Evolutionary conservation across 2,329 filamentous ascomycete genomes (phyloP).

Genomic region (Botrytis hyacinthi): DNA sequence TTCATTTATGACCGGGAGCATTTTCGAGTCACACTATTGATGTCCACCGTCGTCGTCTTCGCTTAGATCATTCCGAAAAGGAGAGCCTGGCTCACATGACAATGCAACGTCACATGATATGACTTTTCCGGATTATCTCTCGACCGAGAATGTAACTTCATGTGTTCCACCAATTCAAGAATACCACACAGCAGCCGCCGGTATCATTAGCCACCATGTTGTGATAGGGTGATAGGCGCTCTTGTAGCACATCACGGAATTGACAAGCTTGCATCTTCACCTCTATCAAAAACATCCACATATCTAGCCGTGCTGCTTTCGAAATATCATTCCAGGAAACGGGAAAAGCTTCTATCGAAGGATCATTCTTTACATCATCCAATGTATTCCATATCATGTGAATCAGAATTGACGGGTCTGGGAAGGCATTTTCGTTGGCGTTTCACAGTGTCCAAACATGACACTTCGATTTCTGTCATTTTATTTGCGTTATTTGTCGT

Average conservation of each 20-base stretch:
- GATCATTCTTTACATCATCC: too few relatives aligned
- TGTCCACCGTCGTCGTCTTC: background rate
- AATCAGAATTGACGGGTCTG: constrained; percentile 1
- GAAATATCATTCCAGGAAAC: background rate
- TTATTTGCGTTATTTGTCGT: background rate
- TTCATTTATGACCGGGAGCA: background rate
- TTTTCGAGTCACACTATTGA: background rate
- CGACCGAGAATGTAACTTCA: constrained; percentile 3
- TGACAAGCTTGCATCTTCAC: background rate
- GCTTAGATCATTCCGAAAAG: constrained; percentile 1
- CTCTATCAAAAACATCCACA: background rate
- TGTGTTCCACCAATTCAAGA: background rate
- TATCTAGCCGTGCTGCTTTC: background rate
- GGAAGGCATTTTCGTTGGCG: constrained; percentile 2
- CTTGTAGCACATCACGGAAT: background rate
- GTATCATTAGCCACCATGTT: background rate
- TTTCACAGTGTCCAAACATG: constrained; percentile 1
- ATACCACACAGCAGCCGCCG: background rate
- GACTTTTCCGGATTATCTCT: background rate
- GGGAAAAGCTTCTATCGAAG: too few relatives aligned
- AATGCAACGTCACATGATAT: background rate
- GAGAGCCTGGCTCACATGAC: background rate
- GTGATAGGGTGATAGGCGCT: background rate
- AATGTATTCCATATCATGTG: constrained; percentile 1
- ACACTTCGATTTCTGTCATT: background rate